Evolutionary conservation across 2,329 filamentous ascomycete species (phyloP).

Genomic region (Plenodomus tracheiphilus): DNA sequence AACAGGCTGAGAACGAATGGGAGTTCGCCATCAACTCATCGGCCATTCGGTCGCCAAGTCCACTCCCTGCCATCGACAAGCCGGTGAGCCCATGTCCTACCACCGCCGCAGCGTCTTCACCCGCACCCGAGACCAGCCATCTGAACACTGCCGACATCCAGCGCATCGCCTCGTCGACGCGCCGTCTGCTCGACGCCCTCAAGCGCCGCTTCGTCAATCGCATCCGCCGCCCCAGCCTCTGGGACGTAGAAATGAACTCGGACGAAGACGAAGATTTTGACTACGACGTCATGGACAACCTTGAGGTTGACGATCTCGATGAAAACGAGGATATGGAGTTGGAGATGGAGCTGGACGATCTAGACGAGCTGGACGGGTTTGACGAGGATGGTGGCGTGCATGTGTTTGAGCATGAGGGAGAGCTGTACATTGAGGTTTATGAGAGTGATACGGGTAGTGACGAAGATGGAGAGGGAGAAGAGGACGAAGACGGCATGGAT

Average conservation of each 20-base stretch:
- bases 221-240: not conserved
- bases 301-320: slow-evolving; percentile 5
- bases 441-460: slow-evolving; percentile 3
- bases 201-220: slow-evolving; percentile 11
- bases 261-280: not conserved
- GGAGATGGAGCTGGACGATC: slow-evolving; percentile 13
- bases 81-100: not conserved
- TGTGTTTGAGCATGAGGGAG: slow-evolving; percentile 10
- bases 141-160: slow-evolving; percentile 20
- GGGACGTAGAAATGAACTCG: slow-evolving; percentile 2
- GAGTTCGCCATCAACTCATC: not conserved
- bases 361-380: slow-evolving; percentile 51
- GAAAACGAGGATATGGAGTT: slow-evolving; percentile 15
- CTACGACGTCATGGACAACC: not conserved
- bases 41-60: not conserved
- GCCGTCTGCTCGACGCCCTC: slow-evolving; percentile 9
- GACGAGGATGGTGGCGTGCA: slow-evolving; percentile 8
- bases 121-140: slow-evolving; percentile 28
- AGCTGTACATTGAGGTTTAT: slow-evolving; percentile 10
- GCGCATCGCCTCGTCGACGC: slow-evolving; percentile 11
- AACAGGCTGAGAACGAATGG: not conserved
- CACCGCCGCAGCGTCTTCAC: too few species aligned
- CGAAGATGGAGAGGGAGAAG: not conserved
- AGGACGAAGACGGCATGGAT: slow-evolving; percentile 1
- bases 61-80: not conserved